Base-by-base conservation (phyloP, 306 rosid genomes). In the Begonia peltatifolia region DNA sequence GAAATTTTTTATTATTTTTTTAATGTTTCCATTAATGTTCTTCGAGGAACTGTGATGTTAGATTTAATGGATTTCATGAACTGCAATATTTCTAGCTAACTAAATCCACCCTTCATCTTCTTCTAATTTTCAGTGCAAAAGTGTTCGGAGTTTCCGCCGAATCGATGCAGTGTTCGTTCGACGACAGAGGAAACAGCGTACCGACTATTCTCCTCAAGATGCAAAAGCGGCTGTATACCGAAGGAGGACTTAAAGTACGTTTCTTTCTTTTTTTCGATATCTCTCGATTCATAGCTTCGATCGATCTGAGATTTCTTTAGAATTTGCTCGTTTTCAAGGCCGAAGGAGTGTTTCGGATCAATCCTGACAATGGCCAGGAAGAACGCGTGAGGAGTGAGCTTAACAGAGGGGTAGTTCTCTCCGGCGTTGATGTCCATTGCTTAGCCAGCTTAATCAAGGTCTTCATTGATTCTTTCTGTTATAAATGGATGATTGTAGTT, bases 91-190 rank as follows among this genome's bases (percentile, higher is more conserved):
- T 42, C 12, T 12, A 42, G 10, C 1, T 12, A 42, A 42, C 11
- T 2, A 42, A 42, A 80, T 58, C 78, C 11, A 42, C 6, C 11
- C 11, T 9, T 42, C 12, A 63, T 52, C 47, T 42, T 68, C 68
- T 53, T 56, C 1, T 42, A 42, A 6, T 73, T 51, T 50, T 59
- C 77, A 87, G 96, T 35, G 70, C 96, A 47, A 83, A 51, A 59
- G 96, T 87, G 65, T 87, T 83, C 55, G 96, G 96, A 63, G 96
- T 87, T 57, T 87, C 94, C 44, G 83, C 96, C 8, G 94, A 87
- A 56, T 87, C 96, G 17, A 87, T 87, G 96, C 96, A 87, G 76
- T 93, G 83, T 61, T 83, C 94, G 10, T 83, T 87, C 66, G 96
- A 87, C 70, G 77, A 86, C 53, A 80, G 94, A 76, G 96, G 96